A percentile compares a stretch with the other conserved stretches of the same genome.
phyloP scores from a whole-genome alignment of 306 rosid species.

The Glycine soja region DNA sequence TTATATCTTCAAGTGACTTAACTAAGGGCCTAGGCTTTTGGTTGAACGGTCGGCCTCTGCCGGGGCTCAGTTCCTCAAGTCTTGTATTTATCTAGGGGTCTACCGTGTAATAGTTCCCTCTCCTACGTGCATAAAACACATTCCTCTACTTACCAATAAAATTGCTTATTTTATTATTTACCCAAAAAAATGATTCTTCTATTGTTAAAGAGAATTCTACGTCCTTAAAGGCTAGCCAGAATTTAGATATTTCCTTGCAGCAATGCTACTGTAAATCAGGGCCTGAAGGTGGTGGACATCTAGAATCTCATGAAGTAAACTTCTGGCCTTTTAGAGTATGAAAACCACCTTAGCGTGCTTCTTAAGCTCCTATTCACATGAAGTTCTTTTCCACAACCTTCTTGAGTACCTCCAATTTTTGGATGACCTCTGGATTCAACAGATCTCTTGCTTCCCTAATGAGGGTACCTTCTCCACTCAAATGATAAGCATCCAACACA shows the following conservation, averaged over 20 bases:
- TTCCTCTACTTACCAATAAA: neutral
- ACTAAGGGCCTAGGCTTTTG: neutral
- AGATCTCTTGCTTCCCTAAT: slow-evolving; percentile 90
- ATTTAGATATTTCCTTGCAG: slow-evolving; percentile 32
- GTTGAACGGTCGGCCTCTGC: neutral
- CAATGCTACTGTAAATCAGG: neutral
- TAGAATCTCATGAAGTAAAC: neutral
- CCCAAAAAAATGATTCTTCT: neutral
- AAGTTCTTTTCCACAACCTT: slow-evolving; percentile 71
- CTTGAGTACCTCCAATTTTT: slow-evolving; percentile 75
- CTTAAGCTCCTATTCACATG: slow-evolving; percentile 58
- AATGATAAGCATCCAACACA: slow-evolving; percentile 80
- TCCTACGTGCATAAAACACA: neutral
- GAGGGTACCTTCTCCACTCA: slow-evolving; percentile 81
- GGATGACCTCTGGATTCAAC: slow-evolving; percentile 80
- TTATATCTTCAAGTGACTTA: neutral
- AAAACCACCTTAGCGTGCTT: slow-evolving; percentile 27
- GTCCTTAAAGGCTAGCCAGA: slow-evolving; percentile 17
- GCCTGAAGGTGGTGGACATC: slow-evolving; percentile 31
- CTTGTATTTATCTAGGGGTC: neutral
- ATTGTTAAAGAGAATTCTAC: neutral
- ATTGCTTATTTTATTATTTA: neutral
- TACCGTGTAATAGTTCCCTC: neutral
- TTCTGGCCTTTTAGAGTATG: neutral
- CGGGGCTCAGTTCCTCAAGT: neutral